Percentiles rank a stretch among this genome's conserved stretches.
phyloP scores from a whole-genome alignment of 2,329 filamentous ascomycete genomes.

The Trichoderma sp. region DNA sequence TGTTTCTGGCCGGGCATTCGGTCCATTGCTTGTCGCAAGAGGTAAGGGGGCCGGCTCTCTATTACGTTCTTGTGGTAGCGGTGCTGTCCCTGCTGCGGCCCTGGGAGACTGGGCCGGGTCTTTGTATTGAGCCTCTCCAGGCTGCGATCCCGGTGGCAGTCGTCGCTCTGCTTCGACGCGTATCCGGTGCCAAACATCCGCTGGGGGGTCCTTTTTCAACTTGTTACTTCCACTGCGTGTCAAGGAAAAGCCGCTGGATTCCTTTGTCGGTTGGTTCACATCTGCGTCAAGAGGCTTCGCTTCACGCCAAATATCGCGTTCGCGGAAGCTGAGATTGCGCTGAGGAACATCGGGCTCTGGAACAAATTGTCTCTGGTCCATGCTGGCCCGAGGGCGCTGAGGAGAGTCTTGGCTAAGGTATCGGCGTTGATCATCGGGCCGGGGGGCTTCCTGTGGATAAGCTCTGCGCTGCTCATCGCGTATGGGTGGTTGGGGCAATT shows the following conservation, averaged over 20 bases:
- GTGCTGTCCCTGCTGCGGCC: slow-evolving; percentile 11
- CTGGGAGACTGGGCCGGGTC: slow-evolving; percentile 1
- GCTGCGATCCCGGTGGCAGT: slow-evolving; percentile 18
- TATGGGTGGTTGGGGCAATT: slow-evolving; percentile 14
- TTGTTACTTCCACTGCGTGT: slow-evolving; percentile 56
- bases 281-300: slow-evolving; percentile 34
- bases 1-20: not conserved
- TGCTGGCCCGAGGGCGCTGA: slow-evolving; percentile 14
- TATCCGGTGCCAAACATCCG: slow-evolving; percentile 46
- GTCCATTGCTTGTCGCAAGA: not conserved
- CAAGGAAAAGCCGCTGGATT: slow-evolving; percentile 38
- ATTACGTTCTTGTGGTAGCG: slow-evolving; percentile 24
- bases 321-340: slow-evolving; percentile 60
- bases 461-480: not conserved
- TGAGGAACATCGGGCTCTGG: slow-evolving; percentile 41
- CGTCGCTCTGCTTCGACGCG: slow-evolving; percentile 44
- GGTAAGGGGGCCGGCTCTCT: slow-evolving; percentile 35
- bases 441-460: slow-evolving; percentile 6
- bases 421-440: slow-evolving; percentile 1
- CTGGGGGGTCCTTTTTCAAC: slow-evolving; percentile 55
- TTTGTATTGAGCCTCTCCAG: not conserved
- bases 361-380: slow-evolving; percentile 23
- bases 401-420: slow-evolving; percentile 23
- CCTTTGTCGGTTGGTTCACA: slow-evolving; percentile 27
- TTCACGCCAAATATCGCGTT: slow-evolving; percentile 50